Evolutionary conservation across 768 basidiomycete genomes (phyloP).

Genomic region (Suillus fuscotomentosus): DNA sequence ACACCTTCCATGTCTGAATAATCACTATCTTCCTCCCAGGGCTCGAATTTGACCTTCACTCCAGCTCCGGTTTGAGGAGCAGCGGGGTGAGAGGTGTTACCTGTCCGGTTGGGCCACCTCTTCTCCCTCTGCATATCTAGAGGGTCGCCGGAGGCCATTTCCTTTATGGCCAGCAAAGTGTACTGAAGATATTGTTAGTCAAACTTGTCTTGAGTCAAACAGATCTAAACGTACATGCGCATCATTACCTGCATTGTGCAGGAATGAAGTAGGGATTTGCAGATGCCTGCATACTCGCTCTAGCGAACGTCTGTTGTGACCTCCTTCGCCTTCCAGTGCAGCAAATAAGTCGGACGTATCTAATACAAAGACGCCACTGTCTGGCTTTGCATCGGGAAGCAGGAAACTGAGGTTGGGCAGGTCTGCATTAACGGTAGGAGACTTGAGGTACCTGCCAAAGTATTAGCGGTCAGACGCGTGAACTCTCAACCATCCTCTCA

Average conservation of each 20-base stretch:
- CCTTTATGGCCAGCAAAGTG: conserved; percentile 61
- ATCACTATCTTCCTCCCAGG: conserved; percentile 57
- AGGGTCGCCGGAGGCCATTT: conserved; percentile 73
- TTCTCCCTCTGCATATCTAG: conserved; percentile 75
- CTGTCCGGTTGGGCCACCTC: conserved; percentile 71
- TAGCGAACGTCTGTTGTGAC: conserved; percentile 52
- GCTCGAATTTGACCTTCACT: conserved; percentile 56
- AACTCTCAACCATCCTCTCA: conserved; percentile 23
- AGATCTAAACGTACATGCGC: conserved; percentile 56
- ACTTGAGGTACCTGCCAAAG: conserved; percentile 51
- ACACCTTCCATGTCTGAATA: conserved; percentile 45
- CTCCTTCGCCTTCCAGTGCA: conserved; percentile 63
- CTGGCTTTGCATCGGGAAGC: conserved; percentile 55
- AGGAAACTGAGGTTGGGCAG: conserved; percentile 50
- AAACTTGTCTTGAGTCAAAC: neutral
- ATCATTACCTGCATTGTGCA: conserved; percentile 89
- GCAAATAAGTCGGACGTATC: conserved; percentile 77
- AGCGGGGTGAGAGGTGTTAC: conserved; percentile 10
- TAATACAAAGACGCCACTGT: conserved; percentile 58
- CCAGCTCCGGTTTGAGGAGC: conserved; percentile 25
- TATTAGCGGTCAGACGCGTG: neutral
- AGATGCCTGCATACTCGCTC: conserved; percentile 64
- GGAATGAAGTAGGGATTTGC: conserved; percentile 48
- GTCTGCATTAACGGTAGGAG: conserved; percentile 47
- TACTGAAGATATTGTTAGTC: conserved; percentile 45